Evolutionary conservation across 768 basidiomycete genomes (phyloP).

Genomic region (Calocera cornea): DNA sequence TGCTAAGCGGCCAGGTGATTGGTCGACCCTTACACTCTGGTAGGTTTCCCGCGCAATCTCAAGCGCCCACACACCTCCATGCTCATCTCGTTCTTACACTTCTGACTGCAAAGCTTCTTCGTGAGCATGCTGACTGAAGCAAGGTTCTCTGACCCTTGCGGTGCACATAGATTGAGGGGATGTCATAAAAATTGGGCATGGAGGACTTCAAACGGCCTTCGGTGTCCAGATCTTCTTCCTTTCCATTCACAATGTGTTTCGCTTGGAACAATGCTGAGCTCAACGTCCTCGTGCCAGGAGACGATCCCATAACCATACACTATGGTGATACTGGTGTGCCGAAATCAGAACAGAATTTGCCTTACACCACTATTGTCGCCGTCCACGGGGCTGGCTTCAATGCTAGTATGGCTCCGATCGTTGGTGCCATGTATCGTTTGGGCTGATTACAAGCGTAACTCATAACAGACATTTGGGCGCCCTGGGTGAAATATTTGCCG

Average conservation of each 20-base stretch:
- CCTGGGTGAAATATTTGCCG: background rate
- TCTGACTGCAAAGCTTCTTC: too few species aligned
- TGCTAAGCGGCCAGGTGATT: too few species aligned
- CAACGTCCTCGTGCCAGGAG: background rate
- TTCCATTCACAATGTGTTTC: background rate
- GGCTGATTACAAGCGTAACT: too few species aligned
- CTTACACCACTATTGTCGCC: background rate
- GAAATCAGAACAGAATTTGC: background rate
- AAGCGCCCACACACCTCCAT: too few species aligned
- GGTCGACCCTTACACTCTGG: too few species aligned
- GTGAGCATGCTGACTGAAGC: too few species aligned
- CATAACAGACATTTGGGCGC: background rate
- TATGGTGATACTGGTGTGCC: background rate
- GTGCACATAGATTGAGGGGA: background rate
- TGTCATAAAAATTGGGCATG: too few species aligned
- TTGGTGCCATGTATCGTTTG: too few species aligned
- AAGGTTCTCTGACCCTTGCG: too few species aligned
- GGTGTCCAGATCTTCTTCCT: background rate
- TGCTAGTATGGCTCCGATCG: background rate
- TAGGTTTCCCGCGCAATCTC: too few species aligned
- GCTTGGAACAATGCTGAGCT: background rate
- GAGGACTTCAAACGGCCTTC: too few species aligned
- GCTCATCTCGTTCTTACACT: too few species aligned
- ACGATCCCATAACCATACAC: background rate
- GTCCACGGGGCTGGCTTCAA: background rate